A percentile compares a stretch with the other conserved stretches of the same genome.
Conservation (phyloP, 2,329 filamentous ascomycete genomes). For the Colletotrichum lupini region DNA sequence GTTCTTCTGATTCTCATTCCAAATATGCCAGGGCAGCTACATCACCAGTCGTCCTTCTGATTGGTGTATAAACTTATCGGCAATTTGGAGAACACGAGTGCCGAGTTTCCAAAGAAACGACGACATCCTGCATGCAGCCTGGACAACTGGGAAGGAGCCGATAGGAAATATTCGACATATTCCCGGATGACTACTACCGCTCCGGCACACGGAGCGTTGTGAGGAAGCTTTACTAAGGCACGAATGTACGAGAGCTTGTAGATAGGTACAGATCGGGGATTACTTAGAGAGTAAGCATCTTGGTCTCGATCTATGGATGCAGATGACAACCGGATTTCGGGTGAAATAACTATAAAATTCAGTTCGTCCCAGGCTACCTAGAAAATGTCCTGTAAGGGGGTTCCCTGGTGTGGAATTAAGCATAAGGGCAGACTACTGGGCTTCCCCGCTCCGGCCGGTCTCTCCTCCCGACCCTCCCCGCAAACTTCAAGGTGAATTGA, state of each 20-base stretch:
- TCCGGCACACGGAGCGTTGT: background rate
- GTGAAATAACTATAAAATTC: no score
- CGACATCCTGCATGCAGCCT: background rate
- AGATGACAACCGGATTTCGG: no score
- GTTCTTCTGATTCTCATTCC: no score
- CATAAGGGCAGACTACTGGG: constrained; percentile 11
- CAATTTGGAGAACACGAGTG: background rate
- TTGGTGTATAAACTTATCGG: constrained; percentile 28
- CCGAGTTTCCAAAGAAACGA: background rate
- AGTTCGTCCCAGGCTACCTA: background rate
- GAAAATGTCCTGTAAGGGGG: background rate
- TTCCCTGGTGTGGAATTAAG: constrained; percentile 7
- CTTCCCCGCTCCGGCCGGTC: background rate
- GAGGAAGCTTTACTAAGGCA: no score
- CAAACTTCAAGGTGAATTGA: background rate
- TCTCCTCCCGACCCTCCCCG: constrained; percentile 10
- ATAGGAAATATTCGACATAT: background rate
- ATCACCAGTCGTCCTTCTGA: background rate
- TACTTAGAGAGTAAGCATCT: background rate
- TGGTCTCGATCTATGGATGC: background rate
- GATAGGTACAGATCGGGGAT: no score
- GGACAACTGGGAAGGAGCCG: background rate
- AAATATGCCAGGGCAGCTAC: no score
- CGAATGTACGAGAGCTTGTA: no score
- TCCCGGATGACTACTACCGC: background rate